Evolutionary conservation across 495 filamentous ascomycete species (phyloP).

Genomic region (Xylaria sp.): DNA sequence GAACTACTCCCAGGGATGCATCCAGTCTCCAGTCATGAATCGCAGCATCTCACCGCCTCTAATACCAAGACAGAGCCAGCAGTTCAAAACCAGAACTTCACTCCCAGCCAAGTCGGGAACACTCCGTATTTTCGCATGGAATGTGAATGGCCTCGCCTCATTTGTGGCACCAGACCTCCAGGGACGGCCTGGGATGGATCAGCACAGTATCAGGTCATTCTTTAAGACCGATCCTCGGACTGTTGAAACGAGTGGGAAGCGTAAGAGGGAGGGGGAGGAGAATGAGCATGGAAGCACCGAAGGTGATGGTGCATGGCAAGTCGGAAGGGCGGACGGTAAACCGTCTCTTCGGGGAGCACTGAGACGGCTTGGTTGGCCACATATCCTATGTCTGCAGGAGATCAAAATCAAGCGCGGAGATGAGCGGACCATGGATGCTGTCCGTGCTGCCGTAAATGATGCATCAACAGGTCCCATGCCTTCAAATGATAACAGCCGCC

Average conservation of each 20-base stretch:
- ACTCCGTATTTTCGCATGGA: not conserved
- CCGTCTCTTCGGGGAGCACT: not conserved
- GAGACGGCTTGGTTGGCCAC: not conserved
- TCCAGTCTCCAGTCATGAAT: not conserved
- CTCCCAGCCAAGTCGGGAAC: not conserved
- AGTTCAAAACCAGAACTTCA: not conserved
- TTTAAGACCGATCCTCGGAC: not conserved
- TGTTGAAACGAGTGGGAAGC: not conserved
- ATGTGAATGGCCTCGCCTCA: not conserved
- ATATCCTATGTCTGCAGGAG: slow-evolving; percentile 8
- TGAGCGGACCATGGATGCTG: not conserved
- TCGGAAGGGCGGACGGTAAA: not conserved
- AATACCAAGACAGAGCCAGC: not conserved
- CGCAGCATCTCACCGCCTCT: slow-evolving; percentile 2
- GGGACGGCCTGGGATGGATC: not conserved
- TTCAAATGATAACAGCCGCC: not conserved
- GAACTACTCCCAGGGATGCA: not conserved
- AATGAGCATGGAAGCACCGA: not conserved
- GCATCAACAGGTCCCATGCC: too few relatives aligned
- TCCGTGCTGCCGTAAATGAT: not conserved
- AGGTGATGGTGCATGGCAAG: not conserved
- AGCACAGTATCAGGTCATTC: not conserved
- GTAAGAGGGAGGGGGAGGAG: not conserved
- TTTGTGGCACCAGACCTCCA: not conserved
- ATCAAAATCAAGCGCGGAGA: not conserved